Percentiles rank a stretch among this genome's conserved stretches.
Conservation (phyloP, 2,329 filamentous ascomycete species). For the Dothideomycetes sp. region DNA sequence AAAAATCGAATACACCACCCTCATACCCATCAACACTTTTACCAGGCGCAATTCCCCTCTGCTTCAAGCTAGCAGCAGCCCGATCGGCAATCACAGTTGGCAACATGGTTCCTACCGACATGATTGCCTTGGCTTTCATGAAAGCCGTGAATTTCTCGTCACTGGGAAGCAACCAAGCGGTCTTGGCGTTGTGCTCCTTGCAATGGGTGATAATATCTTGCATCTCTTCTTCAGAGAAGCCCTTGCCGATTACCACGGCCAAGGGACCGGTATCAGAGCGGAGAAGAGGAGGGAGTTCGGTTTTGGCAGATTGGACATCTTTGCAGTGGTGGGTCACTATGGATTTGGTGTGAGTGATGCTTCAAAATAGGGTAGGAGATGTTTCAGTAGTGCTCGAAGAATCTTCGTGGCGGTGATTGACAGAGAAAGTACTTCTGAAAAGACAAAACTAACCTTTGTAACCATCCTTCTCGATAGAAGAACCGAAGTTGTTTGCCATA, state of each 20-base stretch:
- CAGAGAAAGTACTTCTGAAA: background rate
- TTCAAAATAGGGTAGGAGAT: background rate
- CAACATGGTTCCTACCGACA: constrained; percentile 10
- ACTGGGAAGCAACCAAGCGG: constrained; percentile 9
- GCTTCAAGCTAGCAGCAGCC: constrained; percentile 4
- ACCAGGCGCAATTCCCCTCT: constrained; percentile 11
- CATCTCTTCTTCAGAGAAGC: constrained; percentile 12
- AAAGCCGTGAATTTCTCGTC: constrained; percentile 10
- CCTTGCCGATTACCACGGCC: constrained; percentile 12
- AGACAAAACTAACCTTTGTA: constrained; percentile 9
- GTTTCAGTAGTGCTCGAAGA: background rate
- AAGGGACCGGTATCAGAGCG: background rate
- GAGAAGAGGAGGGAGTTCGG: constrained; percentile 3
- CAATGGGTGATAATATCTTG: constrained; percentile 1
- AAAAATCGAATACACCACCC: constrained; percentile 8
- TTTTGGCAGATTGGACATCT: constrained; percentile 1
- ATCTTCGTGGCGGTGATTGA: too few relatives aligned
- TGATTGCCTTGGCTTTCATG: constrained; percentile 13
- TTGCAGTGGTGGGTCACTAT: constrained; percentile 10
- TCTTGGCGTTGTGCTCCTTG: background rate
- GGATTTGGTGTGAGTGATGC: background rate
- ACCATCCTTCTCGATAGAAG: background rate
- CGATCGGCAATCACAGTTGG: constrained; percentile 12
- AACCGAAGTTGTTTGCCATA: constrained; percentile 9
- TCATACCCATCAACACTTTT: background rate